These are phyloP conservation scores for Helianthus tuberosus DNA, from an alignment of 129 eudicot species.

Conservation along the genomic window DNA sequence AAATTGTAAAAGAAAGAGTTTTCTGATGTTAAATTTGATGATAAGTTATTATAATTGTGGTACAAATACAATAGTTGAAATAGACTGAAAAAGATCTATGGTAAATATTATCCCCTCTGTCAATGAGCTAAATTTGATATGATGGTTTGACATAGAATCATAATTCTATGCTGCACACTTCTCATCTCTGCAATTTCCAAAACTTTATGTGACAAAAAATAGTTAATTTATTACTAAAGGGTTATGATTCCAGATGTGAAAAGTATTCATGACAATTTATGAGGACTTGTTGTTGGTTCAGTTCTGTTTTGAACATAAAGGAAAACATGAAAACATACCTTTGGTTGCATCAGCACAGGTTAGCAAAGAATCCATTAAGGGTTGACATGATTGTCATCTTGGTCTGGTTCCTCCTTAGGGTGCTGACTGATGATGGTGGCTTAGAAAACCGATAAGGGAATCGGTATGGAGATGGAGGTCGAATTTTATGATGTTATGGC, in stretches of 20 bases:
- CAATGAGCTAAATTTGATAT: constrained; percentile 23
- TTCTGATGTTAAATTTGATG: neutral
- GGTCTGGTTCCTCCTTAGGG: too few species aligned
- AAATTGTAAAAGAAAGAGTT: neutral
- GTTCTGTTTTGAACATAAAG: too few species aligned
- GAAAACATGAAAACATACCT: too few species aligned
- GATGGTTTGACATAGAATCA: constrained; percentile 33
- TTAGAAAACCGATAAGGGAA: too few species aligned
- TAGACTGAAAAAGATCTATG: constrained; percentile 36
- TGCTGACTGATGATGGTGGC: too few species aligned
- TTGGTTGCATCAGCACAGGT: too few species aligned
- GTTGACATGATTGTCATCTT: too few species aligned
- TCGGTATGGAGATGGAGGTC: too few species aligned
- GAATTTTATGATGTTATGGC: too few species aligned
- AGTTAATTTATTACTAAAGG: constrained; percentile 15
- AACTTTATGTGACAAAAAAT: constrained; percentile 38
- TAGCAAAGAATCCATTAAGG: too few species aligned
- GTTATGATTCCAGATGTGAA: constrained; percentile 25
- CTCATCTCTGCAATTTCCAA: constrained; percentile 22
- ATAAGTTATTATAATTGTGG: neutral
- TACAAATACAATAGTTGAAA: constrained; percentile 21
- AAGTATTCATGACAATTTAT: constrained; percentile 29
- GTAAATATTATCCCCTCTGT: constrained; percentile 31
- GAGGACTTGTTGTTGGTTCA: constrained; percentile 32
- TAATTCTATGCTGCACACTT: constrained; percentile 18